Evolutionary conservation across 192 early-diverging fungal species (phyloP).

Genomic region (Kickxella alabastrina): DNA sequence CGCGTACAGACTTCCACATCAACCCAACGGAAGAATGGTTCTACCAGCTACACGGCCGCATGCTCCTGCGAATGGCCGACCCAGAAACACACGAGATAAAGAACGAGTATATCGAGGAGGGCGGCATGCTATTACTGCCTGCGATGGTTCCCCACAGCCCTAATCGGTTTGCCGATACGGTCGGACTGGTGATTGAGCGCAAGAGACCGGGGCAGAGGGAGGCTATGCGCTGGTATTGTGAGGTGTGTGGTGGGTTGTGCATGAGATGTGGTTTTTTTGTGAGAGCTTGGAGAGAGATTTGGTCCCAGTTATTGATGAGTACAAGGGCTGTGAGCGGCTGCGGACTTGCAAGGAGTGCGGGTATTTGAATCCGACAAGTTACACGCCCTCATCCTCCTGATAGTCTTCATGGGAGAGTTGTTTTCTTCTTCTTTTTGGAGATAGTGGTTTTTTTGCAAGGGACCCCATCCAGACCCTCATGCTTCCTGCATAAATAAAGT

Average conservation of each 20-base stretch:
- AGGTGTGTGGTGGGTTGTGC: slow-evolving; percentile 76
- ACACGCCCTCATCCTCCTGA: no score
- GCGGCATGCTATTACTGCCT: slow-evolving; percentile 95
- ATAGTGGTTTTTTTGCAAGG: no score
- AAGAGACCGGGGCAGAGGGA: slow-evolving; percentile 75
- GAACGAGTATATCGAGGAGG: slow-evolving; percentile 85
- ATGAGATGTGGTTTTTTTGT: slow-evolving; percentile 89
- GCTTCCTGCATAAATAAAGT: no score
- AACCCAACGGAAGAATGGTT: slow-evolving; percentile 99
- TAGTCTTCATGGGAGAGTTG: no score
- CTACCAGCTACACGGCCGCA: slow-evolving; percentile 88
- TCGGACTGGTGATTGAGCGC: slow-evolving; percentile 95
- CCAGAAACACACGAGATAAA: slow-evolving; percentile 58
- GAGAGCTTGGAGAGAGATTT: slow-evolving; percentile 84
- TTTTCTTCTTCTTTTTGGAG: no score
- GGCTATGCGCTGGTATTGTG: slow-evolving; percentile 93
- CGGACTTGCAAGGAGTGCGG: slow-evolving; percentile 78
- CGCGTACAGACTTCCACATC: slow-evolving; percentile 93
- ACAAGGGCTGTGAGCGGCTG: slow-evolving; percentile 58
- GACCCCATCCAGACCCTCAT: no score
- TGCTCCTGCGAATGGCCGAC: slow-evolving; percentile 89
- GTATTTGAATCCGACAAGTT: slow-evolving; percentile 51
- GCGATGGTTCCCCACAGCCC: slow-evolving; percentile 94
- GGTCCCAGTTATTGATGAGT: slow-evolving; percentile 88
- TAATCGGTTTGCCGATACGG: slow-evolving; percentile 84